These are phyloP conservation scores for Flaveria brownii DNA, from an alignment of 129 eudicot genomes.

Conservation along the genomic window DNA sequence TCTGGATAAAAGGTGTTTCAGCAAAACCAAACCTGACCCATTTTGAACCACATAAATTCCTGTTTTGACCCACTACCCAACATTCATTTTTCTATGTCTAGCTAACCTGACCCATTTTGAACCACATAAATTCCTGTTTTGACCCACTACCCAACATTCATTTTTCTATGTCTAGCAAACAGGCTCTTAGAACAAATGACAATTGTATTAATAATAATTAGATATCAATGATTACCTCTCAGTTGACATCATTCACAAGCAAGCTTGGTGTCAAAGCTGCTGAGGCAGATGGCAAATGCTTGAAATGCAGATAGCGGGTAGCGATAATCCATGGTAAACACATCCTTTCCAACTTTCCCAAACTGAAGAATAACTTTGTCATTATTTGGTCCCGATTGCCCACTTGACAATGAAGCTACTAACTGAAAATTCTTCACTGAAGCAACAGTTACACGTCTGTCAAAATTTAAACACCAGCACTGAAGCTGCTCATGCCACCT, in stretches of 20 bases:
- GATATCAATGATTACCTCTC: slow-evolving; percentile 32
- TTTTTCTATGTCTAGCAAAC: background rate
- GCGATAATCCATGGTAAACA: slow-evolving; percentile 87
- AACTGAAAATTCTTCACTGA: slow-evolving; percentile 93
- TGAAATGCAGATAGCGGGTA: slow-evolving; percentile 91
- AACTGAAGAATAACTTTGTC: slow-evolving; percentile 81
- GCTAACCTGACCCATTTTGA: background rate
- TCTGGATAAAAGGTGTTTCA: background rate
- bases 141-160: background rate
- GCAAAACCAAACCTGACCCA: background rate
- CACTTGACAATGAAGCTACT: slow-evolving; percentile 67
- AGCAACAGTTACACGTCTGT: slow-evolving; percentile 91
- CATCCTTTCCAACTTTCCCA: slow-evolving; percentile 90
- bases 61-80: background rate
- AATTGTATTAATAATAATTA: background rate
- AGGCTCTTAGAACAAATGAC: background rate
- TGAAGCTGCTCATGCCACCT: slow-evolving; percentile 97
- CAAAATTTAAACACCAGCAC: slow-evolving; percentile 92
- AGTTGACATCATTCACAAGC: slow-evolving; percentile 73
- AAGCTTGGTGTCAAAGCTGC: slow-evolving; percentile 92
- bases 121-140: background rate
- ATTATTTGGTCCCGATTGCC: slow-evolving; percentile 53
- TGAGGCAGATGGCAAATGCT: slow-evolving; percentile 93
- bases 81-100: no score
- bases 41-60: background rate